Evolutionary conservation across 257 asterid species (phyloP), one percentile per base, ranked within the genome.

Genomic region (Echites panduratus): DNA sequence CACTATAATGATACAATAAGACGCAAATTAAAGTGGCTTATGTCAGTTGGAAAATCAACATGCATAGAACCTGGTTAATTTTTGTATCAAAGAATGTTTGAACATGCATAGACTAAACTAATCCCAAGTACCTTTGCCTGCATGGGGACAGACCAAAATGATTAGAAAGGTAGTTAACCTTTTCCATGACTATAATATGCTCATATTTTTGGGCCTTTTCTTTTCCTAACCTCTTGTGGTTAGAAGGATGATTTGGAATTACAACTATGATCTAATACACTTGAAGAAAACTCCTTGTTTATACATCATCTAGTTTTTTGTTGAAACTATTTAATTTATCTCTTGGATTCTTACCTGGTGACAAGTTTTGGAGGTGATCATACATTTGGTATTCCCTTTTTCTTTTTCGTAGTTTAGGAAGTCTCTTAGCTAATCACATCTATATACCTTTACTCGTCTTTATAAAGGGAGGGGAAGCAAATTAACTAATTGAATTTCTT

Each of bases 21-120:
- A 8, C 14, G 16, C 27, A 13, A 61, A 29, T 59, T 12, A 26
- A 59, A 12, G 41, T 59, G 66, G 7, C 41, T 26, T 59, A 7
- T 59, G 27, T 29, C 13, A 61, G 43, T 61, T 61, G 68, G 68
- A 32, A 62, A 62, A 62, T 32, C 26, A 62, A n/a, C 12, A 62
- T 0, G 47, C 44, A 3, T 13, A 11, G 13, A 32, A 26, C 20
- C 24, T 62, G 22, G 47, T 35, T 62, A 32, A 62, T 22, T n/a
- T 56, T 7, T 53, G 20, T 7, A 50, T 50, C 0, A 7, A 32
- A 6, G 4, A 53, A 24, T 20, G 24, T 27, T 53, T n/a, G 32
- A 56, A 56, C 62, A 22, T 56, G 62, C 62, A 20, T 3, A 0
- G 62, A 26, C 62, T 22, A 14, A 56, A 56, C 53, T 19, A 12